Evolutionary conservation across 208 protist species (phyloP).

Genomic region (Novymonas esmeraldas): DNA sequence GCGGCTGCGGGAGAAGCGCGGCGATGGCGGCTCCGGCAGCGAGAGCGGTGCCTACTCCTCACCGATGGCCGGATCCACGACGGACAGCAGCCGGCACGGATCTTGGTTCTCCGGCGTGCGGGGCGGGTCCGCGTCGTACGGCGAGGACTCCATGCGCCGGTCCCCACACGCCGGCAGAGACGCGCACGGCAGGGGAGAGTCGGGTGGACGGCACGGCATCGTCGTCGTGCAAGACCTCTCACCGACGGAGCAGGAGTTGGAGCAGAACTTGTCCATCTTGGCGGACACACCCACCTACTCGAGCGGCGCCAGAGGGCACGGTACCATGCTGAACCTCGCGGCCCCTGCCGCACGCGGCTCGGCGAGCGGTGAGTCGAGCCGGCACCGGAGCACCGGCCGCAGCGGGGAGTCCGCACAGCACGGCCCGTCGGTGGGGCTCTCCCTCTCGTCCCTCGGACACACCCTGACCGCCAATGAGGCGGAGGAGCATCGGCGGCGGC

Average conservation of each 20-base stretch:
- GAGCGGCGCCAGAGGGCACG: not conserved
- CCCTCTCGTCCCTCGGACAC: constrained; percentile 18
- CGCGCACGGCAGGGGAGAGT: too few relatives aligned
- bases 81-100: not conserved
- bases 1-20: constrained; percentile 33
- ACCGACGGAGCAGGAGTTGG: not conserved
- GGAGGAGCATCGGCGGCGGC: constrained; percentile 10
- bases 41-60: not conserved
- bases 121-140: too few relatives aligned
- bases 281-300: not conserved
- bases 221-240: not conserved
- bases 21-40: constrained; percentile 1
- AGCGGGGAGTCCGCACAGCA: too few relatives aligned
- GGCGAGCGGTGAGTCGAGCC: not conserved
- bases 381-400: not conserved
- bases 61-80: not conserved
- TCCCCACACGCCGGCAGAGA: not conserved
- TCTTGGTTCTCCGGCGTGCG: not conserved
- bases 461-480: constrained; percentile 17
- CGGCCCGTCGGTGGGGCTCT: not conserved
- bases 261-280: not conserved
- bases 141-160: not conserved
- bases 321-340: not conserved
- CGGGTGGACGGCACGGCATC: not conserved
- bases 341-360: not conserved